These are phyloP conservation scores for Salvia splendens DNA, from an alignment of 257 asterid species.

Conservation along the genomic window DNA sequence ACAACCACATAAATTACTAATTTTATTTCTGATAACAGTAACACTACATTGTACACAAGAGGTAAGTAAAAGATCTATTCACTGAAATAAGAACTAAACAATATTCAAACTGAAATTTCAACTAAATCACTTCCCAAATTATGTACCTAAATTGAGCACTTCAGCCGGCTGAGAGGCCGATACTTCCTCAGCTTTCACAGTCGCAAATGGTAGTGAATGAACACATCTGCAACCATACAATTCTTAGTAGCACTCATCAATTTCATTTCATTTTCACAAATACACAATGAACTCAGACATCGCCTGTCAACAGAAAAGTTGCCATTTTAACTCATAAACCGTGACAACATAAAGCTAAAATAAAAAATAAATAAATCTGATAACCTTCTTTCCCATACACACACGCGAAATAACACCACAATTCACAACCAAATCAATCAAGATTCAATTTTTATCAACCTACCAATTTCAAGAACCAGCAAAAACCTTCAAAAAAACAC, in stretches of 20 bases:
- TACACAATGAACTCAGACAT: not conserved
- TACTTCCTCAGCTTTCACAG: slow-evolving; percentile 69
- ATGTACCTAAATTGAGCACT: slow-evolving; percentile 81
- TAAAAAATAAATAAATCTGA: not conserved
- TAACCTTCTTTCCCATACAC: not conserved
- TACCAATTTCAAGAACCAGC: not conserved
- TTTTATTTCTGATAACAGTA: not conserved
- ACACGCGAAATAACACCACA: not conserved
- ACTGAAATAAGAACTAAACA: too few species aligned
- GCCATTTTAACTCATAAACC: not conserved
- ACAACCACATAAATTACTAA: not conserved
- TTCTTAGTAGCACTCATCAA: not conserved
- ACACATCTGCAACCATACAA: slow-evolving; percentile 44
- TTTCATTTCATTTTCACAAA: not conserved
- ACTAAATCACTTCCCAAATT: not conserved
- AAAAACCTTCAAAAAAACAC: not conserved
- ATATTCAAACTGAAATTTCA: not conserved
- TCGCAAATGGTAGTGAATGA: slow-evolving; percentile 71
- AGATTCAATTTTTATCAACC: slow-evolving; percentile 13
- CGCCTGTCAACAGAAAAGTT: not conserved
- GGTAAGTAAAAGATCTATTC: not conserved
- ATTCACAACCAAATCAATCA: not conserved
- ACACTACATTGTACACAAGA: not conserved
- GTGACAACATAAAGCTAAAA: not conserved
- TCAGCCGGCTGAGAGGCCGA: slow-evolving; percentile 90